phyloP scores from a whole-genome alignment of 345 rosid species.

The Atalantia buxifolia region DNA sequence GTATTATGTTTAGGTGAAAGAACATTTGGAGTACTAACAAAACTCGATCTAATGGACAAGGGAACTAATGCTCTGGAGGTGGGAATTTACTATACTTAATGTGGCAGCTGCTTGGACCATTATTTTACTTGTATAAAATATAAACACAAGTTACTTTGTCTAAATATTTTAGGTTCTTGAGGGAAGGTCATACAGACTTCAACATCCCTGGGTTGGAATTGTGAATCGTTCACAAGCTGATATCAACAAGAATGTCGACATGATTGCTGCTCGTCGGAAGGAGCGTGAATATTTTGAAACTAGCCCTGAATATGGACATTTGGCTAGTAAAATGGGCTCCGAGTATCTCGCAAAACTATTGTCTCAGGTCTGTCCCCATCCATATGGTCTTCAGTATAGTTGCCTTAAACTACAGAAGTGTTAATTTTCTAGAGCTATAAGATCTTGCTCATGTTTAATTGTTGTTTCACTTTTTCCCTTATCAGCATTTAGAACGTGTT shows the following conservation, averaged over 20 bases:
- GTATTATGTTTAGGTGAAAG: constrained; percentile 68
- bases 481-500: constrained; percentile 86
- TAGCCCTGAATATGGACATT: constrained; percentile 95
- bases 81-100: constrained; percentile 23
- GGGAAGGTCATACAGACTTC: constrained; percentile 91
- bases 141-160: constrained; percentile 18
- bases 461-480: constrained; percentile 10
- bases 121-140: constrained; percentile 15
- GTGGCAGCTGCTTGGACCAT: constrained; percentile 1
- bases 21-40: constrained; percentile 95
- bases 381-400: neutral
- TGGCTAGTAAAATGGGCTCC: constrained; percentile 93
- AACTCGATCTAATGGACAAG: constrained; percentile 99
- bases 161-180: constrained; percentile 67
- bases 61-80: constrained; percentile 96
- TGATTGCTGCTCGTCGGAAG: constrained; percentile 85
- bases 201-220: constrained; percentile 99
- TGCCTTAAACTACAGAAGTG: neutral
- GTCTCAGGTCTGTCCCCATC: constrained; percentile 58
- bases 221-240: constrained; percentile 99
- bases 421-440: neutral
- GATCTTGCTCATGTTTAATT: constrained; percentile 1
- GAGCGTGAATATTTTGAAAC: constrained; percentile 96
- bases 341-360: constrained; percentile 94
- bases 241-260: constrained; percentile 93